A percentile compares a stretch with the other conserved stretches of the same genome.
These are phyloP conservation scores for Biscogniauxia marginata DNA, from an alignment of 2,329 filamentous ascomycete species.

Conservation along the genomic window DNA sequence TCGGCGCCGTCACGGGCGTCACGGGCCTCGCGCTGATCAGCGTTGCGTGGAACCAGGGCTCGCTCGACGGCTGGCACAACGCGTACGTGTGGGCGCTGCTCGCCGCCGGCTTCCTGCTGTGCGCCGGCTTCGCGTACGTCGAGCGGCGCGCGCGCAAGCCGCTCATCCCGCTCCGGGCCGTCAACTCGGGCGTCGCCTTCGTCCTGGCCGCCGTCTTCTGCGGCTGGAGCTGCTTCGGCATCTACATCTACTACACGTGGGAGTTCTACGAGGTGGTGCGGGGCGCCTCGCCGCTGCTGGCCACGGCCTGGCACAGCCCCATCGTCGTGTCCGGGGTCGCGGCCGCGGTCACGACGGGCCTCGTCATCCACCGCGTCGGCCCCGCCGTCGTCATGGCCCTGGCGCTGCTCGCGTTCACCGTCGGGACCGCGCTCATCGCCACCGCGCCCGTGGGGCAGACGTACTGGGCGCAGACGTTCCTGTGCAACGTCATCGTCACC, in stretches of 20 bases:
- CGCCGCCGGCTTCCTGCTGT: slow-evolving; percentile 48
- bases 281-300: slow-evolving; percentile 37
- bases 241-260: slow-evolving; percentile 45
- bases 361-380: slow-evolving; percentile 32
- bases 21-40: slow-evolving; percentile 55
- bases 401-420: slow-evolving; percentile 32
- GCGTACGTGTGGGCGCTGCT: slow-evolving; percentile 51
- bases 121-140: slow-evolving; percentile 50
- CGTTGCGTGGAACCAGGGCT: slow-evolving; percentile 59
- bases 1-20: slow-evolving; percentile 42
- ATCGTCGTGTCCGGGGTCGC: slow-evolving; percentile 37
- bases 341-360: slow-evolving; percentile 30
- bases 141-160: slow-evolving; percentile 49
- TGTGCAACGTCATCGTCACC: slow-evolving; percentile 47
- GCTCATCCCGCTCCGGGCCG: slow-evolving; percentile 50
- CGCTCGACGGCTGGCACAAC: slow-evolving; percentile 50
- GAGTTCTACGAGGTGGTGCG: slow-evolving; percentile 40
- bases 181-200: slow-evolving; percentile 47
- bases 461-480: slow-evolving; percentile 56
- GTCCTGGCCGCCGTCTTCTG: slow-evolving; percentile 48
- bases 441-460: slow-evolving; percentile 45
- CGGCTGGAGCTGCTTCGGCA: slow-evolving; percentile 47
- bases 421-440: slow-evolving; percentile 31
- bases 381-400: slow-evolving; percentile 32
- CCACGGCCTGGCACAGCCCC: slow-evolving; percentile 39